Conservation (phyloP, 805 yeast species). For the Teunomyces kruisii region DNA sequence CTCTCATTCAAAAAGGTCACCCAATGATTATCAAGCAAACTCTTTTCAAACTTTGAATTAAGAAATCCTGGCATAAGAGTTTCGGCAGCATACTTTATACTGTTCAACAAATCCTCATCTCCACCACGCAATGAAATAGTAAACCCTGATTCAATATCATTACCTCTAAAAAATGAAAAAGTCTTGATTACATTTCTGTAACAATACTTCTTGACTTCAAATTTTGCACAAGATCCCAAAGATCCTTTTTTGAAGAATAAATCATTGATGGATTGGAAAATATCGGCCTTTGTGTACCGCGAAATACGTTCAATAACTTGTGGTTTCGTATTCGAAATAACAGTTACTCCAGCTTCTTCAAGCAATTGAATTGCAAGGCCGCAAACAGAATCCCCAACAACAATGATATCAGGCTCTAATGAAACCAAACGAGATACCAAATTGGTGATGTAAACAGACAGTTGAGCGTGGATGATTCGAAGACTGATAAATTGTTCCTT, state of each 20-base stretch:
- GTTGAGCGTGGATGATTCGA: constrained; percentile 84
- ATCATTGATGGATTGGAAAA: constrained; percentile 82
- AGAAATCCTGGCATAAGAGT: constrained; percentile 77
- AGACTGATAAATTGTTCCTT: constrained; percentile 80
- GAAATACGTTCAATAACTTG: constrained; percentile 79
- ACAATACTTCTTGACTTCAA: constrained; percentile 69
- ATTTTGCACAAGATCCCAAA: constrained; percentile 71
- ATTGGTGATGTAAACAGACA: constrained; percentile 77
- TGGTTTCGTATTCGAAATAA: constrained; percentile 76
- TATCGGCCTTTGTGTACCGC: constrained; percentile 77
- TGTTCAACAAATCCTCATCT: constrained; percentile 55
- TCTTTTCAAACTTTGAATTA: constrained; percentile 72
- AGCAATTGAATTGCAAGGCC: constrained; percentile 76
- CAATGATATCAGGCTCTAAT: constrained; percentile 72
- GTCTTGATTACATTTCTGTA: constrained; percentile 61
- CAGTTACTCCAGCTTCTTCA: constrained; percentile 75
- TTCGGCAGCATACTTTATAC: constrained; percentile 75
- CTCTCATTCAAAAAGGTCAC: constrained; percentile 13
- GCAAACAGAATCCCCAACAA: constrained; percentile 76
- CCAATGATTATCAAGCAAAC: constrained; percentile 25
- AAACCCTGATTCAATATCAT: constrained; percentile 70
- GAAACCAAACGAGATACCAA: constrained; percentile 76
- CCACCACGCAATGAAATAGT: constrained; percentile 88
- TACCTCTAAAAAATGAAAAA: constrained; percentile 77
- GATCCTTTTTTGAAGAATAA: constrained; percentile 58